Evolutionary conservation across 2,329 filamentous ascomycete species (phyloP), one percentile per base, ranked within the genome.

Genomic region (Aspergillus eucalypticola): DNA sequence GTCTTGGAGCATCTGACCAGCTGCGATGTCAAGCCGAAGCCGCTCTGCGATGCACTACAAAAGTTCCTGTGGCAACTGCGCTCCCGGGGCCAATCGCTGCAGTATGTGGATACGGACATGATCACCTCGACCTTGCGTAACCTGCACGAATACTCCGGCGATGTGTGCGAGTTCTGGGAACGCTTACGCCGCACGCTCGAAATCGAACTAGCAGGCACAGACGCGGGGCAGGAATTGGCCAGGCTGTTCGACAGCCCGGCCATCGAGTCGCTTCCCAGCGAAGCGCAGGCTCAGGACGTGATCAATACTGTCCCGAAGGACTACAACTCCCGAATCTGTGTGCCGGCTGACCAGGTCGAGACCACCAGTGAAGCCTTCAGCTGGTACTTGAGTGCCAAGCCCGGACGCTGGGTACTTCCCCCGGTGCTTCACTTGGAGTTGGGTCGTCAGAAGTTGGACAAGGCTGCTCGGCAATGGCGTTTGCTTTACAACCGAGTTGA

Each of bases 161-260:
- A 86, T 66, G 82, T 85, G 2, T 77, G 82, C 11, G 81, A 84
- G 58, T 80, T 83, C 52, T 85, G 83, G 84, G 83, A 86, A 64
- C 73, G 80, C 4, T 65, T 86, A 60, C 79, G 83, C 21, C 73
- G 79, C 4, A 81, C 79, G 41, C 69, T 86, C 3, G 82, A 85
- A 62, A 71, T 84, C 2, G 84, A 86, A 62, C 72, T 85, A 41
- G 75, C 71, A 13, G 79, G 75, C 6, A 83, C 82, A 1, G 66
- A 76, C 23, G 75, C 75, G 15, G 69, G 71, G 3, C 70, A 74
- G 44, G 68, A 75, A 42, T 68, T 85, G 10, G 72, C 76, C 41
- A 70, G 75, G 11, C 71, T 86, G 1, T 84, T 83, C 58, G 83
- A 84, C 41, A 76, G 75, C 39, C 73, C 76, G 1, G 62, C 66